A percentile compares a stretch with the other conserved stretches of the same genome.
Conservation (phyloP, 257 asterid genomes). For the Eucommia ulmoides region DNA sequence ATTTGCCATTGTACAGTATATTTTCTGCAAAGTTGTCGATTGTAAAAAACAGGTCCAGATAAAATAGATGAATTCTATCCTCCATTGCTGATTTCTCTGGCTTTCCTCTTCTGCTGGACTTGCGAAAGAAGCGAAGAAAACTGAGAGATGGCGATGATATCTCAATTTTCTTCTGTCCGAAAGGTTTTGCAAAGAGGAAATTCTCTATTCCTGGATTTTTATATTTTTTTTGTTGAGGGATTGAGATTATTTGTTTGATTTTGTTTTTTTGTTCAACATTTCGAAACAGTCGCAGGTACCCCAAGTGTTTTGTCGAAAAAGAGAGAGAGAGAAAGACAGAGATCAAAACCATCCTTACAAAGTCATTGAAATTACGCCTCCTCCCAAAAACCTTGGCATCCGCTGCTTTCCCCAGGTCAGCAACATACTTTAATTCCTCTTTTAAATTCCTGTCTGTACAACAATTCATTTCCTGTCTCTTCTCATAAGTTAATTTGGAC, state of each 20-base stretch:
- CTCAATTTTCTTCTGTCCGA: background rate
- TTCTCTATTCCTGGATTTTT: background rate
- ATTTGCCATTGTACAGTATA: too few relatives aligned
- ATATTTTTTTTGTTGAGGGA: background rate
- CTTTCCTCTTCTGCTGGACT: too few relatives aligned
- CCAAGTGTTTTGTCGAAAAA: conserved; percentile 51
- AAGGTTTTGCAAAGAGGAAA: background rate
- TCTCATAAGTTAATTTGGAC: background rate
- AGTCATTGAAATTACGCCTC: conserved; percentile 75
- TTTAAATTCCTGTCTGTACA: background rate
- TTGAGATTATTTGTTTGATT: background rate
- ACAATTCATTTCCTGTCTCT: too few relatives aligned
- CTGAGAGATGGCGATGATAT: background rate
- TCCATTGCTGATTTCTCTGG: too few relatives aligned
- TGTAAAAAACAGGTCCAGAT: too few relatives aligned
- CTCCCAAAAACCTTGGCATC: conserved; percentile 84
- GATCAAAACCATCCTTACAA: conserved; percentile 60
- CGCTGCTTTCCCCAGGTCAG: conserved; percentile 77
- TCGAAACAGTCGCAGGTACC: conserved; percentile 33
- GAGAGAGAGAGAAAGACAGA: conserved; percentile 61
- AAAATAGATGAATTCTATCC: too few relatives aligned
- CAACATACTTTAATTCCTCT: background rate
- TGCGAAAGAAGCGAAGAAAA: too few relatives aligned
- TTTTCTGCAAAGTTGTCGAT: too few relatives aligned
- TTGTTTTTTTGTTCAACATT: background rate